Conservation (phyloP, 2,329 filamentous ascomycete species). For the Trichophyton benhamiae region DNA sequence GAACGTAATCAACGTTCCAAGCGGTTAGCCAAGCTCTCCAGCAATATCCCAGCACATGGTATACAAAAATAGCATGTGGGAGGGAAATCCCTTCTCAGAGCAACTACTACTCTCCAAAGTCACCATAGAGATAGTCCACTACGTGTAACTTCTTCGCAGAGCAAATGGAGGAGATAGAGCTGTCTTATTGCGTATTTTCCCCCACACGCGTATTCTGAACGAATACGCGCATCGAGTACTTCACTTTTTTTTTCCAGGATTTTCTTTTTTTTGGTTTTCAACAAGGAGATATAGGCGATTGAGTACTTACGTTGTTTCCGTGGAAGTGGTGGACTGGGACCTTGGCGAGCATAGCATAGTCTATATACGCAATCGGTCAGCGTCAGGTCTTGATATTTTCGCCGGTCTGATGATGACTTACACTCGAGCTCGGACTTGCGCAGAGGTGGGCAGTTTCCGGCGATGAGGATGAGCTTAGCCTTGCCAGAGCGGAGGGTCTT, state of each 20-base stretch:
- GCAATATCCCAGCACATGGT: constrained; percentile 4
- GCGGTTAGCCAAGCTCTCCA: constrained; percentile 15
- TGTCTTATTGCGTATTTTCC: background rate
- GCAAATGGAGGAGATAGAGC: constrained; percentile 14
- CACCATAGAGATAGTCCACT: constrained; percentile 12
- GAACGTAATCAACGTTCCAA: background rate
- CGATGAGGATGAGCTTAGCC: constrained; percentile 95
- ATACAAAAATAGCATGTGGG: background rate
- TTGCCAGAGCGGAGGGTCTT: constrained; percentile 90
- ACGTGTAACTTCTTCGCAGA: constrained; percentile 13
- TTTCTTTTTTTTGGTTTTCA: background rate
- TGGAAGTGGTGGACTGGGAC: constrained; percentile 93
- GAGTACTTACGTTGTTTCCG: constrained; percentile 88
- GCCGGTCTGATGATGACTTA: constrained; percentile 18
- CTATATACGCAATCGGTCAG: constrained; percentile 11
- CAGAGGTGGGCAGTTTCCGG: constrained; percentile 92
- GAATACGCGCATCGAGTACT: background rate
- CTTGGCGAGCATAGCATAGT: constrained; percentile 87
- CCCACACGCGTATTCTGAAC: background rate
- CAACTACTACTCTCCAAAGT: constrained; percentile 16
- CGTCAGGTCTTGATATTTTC: background rate
- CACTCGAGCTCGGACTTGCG: constrained; percentile 96
- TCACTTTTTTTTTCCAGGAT: background rate
- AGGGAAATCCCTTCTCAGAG: constrained; percentile 12
- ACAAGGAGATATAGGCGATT: background rate